Evolutionary conservation across 345 rosid species (phyloP), one percentile per base, ranked within the genome.

Genomic region (Populus simonii): DNA sequence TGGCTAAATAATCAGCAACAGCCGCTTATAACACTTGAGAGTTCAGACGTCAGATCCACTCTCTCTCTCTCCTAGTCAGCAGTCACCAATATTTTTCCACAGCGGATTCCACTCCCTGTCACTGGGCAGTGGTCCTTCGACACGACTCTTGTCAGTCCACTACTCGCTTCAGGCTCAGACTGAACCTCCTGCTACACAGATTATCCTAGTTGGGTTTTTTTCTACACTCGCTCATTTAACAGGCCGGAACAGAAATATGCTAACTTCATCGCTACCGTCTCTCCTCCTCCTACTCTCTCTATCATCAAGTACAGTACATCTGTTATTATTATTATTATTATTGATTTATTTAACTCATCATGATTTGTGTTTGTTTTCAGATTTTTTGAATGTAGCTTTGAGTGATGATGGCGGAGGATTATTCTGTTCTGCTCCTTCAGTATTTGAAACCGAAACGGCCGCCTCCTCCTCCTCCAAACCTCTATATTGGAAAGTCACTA

Each of bases 401-500:
- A n/a, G 63, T 77, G 77, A 84, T 62, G 89, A 85, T 76, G 91
- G 80, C 80, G 93, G 98, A 71, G 47, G 47, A 11, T 43, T 43
- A 13, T 92, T 89, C 84, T 96, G 98, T 81, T 87, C 92, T 68
- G 96, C 89, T 65, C 86, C 94, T 55, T 78, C 90, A 38, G 70
- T 81, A 8, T 16, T 80, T 70, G 83, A 88, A 68, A 45, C 78
- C 16, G 89, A 80, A n/a, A 79, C 79, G 67, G 78, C 80, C 35
- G 43, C 89, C 12, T 55, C 89, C 11, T 77, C 80, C 33, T 62
- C 90, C 12, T 55, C 90, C 11, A 83, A 83, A 68, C 88, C 93
- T 72, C 82, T 87, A 73, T 93, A 96, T 74, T 88, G 94, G 96
- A 93, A 92, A 89, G 97, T 87, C 76, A 89, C 90, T 9, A 88